Evolutionary conservation across 164 flowering plant genomes (phyloP), one percentile per base, ranked within the genome.

Genomic region (Nelumbo lutea): DNA sequence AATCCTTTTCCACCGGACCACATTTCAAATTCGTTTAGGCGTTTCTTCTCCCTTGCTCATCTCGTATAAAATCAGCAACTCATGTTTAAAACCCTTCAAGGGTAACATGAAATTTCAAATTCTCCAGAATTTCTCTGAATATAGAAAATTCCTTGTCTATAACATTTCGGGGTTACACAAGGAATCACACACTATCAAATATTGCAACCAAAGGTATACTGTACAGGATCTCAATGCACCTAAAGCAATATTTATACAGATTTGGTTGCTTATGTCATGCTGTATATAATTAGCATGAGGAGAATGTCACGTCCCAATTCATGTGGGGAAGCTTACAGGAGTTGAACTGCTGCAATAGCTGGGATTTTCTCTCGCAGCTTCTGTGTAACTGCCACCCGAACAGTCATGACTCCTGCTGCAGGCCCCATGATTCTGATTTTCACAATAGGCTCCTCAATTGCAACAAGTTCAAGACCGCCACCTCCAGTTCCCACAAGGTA

Each of bases 351-450:
- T 44, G 94, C 96, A 62, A 95, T 95, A 38, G 96, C 74, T 13
- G 97, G 97, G 43, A 92, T 95, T 77, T 95, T 95, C 79, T 92
- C 97, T 11, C 99, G 81, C 69, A 95, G 77, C 76, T 92, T 92
- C 76, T 95, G 97, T 3, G 99, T 92, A 3, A 95, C 92, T 57
- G 97, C 97, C 42, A 92, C 98, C 38, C 97, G 82, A 66, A 95
- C 97, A 43, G 99, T 95, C 96, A 92, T 90, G 66, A 95, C 97
- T 41, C 90, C 91, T 1, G 96, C 94, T 39, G 97, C 99, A 6
- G 97, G 97, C 62, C 99, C 97, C 0, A 82, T 81, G 52, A 92
- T 85, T 57, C 87, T 75, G 14, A 95, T 79, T 78, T 90, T 92
- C 51, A 84, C 96, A 51, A 92, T 95, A 8, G 97, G 96, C 55